These are phyloP conservation scores for Geranium brycei DNA, from an alignment of 345 rosid species.

Conservation along the genomic window DNA sequence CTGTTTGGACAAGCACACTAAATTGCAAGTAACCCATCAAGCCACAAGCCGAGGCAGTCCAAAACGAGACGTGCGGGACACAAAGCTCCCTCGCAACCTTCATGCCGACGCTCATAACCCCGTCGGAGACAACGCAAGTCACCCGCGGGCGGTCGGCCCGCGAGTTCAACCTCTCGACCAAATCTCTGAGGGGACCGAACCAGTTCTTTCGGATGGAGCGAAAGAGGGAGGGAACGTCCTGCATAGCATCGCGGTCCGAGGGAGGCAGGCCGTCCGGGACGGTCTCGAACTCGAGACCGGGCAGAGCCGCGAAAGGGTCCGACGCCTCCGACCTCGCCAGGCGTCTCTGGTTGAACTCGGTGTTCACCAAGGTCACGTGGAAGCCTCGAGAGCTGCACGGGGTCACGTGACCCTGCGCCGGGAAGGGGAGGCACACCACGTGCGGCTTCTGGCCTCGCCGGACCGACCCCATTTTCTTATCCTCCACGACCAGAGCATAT, in stretches of 20 bases:
- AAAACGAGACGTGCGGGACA: slow-evolving; percentile 18
- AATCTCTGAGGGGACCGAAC: slow-evolving; percentile 15
- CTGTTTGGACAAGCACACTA: slow-evolving; percentile 17
- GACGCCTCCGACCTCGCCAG: slow-evolving; percentile 12
- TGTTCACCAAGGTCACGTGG: slow-evolving; percentile 28
- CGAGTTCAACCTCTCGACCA: slow-evolving; percentile 15
- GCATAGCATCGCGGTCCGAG: slow-evolving; percentile 12
- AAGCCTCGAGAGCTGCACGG: slow-evolving; percentile 10
- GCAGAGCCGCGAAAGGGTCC: slow-evolving; percentile 2
- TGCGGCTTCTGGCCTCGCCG: background rate
- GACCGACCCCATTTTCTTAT: background rate
- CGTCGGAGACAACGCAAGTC: slow-evolving; percentile 24
- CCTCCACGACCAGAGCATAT: too few relatives aligned
- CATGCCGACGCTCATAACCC: slow-evolving; percentile 10
- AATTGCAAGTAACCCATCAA: slow-evolving; percentile 23
- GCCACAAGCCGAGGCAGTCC: slow-evolving; percentile 24
- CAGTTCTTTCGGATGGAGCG: slow-evolving; percentile 7
- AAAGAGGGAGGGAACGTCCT: slow-evolving; percentile 7
- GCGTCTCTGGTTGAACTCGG: slow-evolving; percentile 19
- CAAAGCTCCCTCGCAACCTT: slow-evolving; percentile 20
- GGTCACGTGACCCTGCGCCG: background rate
- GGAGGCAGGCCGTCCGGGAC: slow-evolving; percentile 23
- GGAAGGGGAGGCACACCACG: background rate
- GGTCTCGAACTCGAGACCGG: slow-evolving; percentile 16
- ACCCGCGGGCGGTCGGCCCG: slow-evolving; percentile 11